These are phyloP conservation scores for Sporisorium sorghi DNA, from an alignment of 1,284 basidiomycete genomes.

Conservation along the genomic window DNA sequence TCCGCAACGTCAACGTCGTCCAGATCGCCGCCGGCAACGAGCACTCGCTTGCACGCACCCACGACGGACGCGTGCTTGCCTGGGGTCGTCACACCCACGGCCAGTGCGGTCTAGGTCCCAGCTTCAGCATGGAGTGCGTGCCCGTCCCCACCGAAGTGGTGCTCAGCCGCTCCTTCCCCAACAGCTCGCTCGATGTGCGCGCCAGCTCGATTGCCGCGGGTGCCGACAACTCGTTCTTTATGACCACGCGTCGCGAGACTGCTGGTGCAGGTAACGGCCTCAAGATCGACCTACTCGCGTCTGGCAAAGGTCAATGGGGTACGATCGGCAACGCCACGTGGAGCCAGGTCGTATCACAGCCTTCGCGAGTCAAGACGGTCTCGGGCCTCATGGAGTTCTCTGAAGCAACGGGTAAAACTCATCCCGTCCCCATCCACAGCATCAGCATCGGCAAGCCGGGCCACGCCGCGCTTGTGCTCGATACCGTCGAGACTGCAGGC, in stretches of 20 bases:
- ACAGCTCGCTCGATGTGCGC: constrained; percentile 69
- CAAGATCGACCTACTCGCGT: constrained; percentile 78
- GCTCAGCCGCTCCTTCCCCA: constrained; percentile 76
- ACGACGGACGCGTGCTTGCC: constrained; percentile 79
- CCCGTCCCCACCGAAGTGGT: constrained; percentile 87
- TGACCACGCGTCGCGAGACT: constrained; percentile 34
- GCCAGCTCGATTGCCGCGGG: constrained; percentile 59
- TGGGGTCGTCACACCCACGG: constrained; percentile 71
- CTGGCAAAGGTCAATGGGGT: constrained; percentile 86
- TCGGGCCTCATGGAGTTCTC: constrained; percentile 78
- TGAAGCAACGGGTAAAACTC: constrained; percentile 49
- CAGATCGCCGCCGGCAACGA: constrained; percentile 81
- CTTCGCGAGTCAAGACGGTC: constrained; percentile 81
- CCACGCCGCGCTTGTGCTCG: constrained; percentile 71
- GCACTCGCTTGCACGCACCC: constrained; percentile 76
- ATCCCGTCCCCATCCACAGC: constrained; percentile 78
- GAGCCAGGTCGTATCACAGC: constrained; percentile 79
- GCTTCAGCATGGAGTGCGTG: constrained; percentile 78
- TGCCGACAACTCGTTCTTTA: constrained; percentile 64
- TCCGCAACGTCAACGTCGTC: constrained; percentile 76
- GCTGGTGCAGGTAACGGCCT: constrained; percentile 5
- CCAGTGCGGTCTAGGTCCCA: constrained; percentile 83
- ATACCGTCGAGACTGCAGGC: constrained; percentile 56
- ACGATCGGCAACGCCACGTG: constrained; percentile 85
- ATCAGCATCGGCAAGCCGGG: constrained; percentile 79